A percentile compares a stretch with the other conserved stretches of the same genome.
Evolutionary conservation across 345 rosid genomes (phyloP).

Genomic region (Salix koriyanagi): DNA sequence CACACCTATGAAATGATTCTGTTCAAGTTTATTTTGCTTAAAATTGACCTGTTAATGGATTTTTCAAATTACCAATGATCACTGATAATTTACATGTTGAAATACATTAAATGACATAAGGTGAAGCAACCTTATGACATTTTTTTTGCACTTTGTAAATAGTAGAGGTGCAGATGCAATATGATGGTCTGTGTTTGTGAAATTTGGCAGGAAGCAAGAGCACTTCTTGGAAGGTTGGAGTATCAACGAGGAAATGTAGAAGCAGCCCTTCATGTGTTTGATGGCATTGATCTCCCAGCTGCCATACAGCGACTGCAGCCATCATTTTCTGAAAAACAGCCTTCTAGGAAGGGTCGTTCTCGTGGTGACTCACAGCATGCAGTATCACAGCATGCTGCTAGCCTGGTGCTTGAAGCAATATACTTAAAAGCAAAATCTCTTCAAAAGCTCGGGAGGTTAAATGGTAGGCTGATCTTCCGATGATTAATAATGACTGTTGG

Average conservation of each 20-base stretch:
- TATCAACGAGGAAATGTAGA: slow-evolving; percentile 93
- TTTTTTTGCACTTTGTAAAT: not conserved
- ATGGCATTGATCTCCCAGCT: slow-evolving; percentile 92
- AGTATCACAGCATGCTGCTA: slow-evolving; percentile 77
- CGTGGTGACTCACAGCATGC: slow-evolving; percentile 42
- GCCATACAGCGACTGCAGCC: slow-evolving; percentile 71
- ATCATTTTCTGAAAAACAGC: slow-evolving; percentile 46
- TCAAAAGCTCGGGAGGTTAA: slow-evolving; percentile 75
- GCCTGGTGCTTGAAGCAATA: slow-evolving; percentile 81
- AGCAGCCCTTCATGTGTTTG: slow-evolving; percentile 85
- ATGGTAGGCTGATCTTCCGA: slow-evolving; percentile 38
- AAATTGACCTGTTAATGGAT: too few relatives aligned
- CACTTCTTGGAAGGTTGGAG: slow-evolving; percentile 89
- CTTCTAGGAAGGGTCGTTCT: slow-evolving; percentile 48
- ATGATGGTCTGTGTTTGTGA: slow-evolving; percentile 7
- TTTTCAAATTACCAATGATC: too few relatives aligned
- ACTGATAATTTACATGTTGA: too few relatives aligned
- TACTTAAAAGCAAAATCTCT: slow-evolving; percentile 89
- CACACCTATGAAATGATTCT: too few relatives aligned
- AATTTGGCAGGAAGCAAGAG: slow-evolving; percentile 79
- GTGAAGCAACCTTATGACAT: too few relatives aligned
- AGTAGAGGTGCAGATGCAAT: not conserved
- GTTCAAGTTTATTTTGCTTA: too few relatives aligned
- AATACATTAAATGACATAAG: too few relatives aligned
- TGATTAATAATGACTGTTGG: not conserved